phyloP scores from a whole-genome alignment of 2,329 filamentous ascomycete genomes.

The Fusarium lyarnte region DNA sequence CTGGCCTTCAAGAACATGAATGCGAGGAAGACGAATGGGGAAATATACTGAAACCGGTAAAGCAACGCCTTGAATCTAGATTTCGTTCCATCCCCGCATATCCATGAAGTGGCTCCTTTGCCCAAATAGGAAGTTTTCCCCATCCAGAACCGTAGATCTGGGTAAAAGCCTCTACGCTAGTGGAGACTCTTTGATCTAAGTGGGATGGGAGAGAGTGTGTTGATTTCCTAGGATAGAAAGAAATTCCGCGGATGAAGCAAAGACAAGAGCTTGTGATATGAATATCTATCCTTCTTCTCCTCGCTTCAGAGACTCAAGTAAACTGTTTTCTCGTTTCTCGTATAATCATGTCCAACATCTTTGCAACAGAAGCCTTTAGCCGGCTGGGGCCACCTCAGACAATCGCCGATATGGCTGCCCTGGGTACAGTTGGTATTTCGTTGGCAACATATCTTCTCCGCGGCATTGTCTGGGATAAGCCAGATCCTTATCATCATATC shows the following conservation, averaged over 20 bases:
- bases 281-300: slow-evolving; percentile 14
- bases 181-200: neutral
- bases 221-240: neutral
- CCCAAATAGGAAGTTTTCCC: slow-evolving; percentile 21
- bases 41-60: neutral
- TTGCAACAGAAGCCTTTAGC: slow-evolving; percentile 32
- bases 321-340: neutral
- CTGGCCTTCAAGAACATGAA: neutral
- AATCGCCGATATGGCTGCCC: slow-evolving; percentile 38
- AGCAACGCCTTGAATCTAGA: neutral
- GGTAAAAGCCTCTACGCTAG: neutral
- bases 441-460: slow-evolving; percentile 52
- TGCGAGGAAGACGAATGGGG: neutral
- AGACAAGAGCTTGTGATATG: slow-evolving; percentile 2
- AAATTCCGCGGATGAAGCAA: neutral
- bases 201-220: neutral
- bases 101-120: neutral
- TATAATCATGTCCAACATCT: slow-evolving; percentile 31
- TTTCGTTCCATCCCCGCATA: slow-evolving; percentile 22
- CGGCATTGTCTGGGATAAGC: slow-evolving; percentile 57
- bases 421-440: slow-evolving; percentile 38
- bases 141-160: neutral
- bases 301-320: neutral
- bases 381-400: slow-evolving; percentile 34
- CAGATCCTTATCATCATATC: slow-evolving; percentile 59